phyloP scores from a whole-genome alignment of 495 filamentous ascomycete species.

The Neurospora tetraspora region DNA sequence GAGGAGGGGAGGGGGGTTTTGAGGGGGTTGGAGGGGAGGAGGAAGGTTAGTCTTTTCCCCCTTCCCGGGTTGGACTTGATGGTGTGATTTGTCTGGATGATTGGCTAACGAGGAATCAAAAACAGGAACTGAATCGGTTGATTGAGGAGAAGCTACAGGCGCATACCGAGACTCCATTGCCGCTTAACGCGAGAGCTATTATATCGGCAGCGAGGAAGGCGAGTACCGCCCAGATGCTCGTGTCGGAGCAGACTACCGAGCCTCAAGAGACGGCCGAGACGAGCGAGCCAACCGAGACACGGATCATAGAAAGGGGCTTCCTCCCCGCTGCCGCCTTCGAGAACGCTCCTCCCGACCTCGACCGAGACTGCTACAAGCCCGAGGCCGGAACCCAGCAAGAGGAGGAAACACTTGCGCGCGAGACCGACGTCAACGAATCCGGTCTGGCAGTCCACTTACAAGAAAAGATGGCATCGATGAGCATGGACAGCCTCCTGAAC shows the following conservation, averaged over 20 bases:
- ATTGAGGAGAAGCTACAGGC: conserved; percentile 23
- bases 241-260: background rate
- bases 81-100: too few relatives aligned
- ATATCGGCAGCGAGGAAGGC: background rate
- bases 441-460: background rate
- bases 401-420: background rate
- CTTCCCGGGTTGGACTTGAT: too few relatives aligned
- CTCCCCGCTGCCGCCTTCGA: background rate
- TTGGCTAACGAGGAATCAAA: too few relatives aligned
- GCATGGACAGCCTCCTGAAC: background rate
- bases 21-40: conserved; percentile 20
- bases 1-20: conserved; percentile 17
- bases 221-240: background rate
- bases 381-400: background rate
- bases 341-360: background rate
- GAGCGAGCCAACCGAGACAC: background rate
- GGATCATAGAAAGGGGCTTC: background rate
- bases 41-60: conserved; percentile 15
- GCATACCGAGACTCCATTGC: conserved; percentile 9
- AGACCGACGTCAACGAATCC: background rate
- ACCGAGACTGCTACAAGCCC: background rate
- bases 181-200: background rate
- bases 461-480: background rate
- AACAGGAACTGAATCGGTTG: conserved; percentile 26
- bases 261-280: background rate